Conservation (phyloP, 2,329 filamentous ascomycete species). For the Aureobasidium sp. region DNA sequence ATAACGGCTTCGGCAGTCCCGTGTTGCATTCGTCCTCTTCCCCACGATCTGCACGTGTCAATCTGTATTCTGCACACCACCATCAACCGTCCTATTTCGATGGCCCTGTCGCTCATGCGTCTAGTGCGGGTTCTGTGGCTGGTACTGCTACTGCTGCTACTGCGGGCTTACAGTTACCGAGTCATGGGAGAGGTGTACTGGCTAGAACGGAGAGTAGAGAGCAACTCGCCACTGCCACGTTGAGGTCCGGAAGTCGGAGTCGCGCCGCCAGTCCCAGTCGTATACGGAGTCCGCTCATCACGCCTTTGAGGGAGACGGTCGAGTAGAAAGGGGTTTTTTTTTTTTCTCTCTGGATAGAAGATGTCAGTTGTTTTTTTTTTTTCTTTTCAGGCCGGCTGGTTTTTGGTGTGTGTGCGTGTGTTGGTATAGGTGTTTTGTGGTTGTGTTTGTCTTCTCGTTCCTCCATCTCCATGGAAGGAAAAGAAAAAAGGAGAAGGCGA, state of each 20-base stretch:
- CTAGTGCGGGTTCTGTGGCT: neutral
- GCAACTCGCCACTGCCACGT: conserved; percentile 50
- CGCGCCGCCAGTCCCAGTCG: conserved; percentile 40
- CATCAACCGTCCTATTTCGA: neutral
- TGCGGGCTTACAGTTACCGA: neutral
- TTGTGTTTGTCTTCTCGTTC: no score
- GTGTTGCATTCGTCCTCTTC: conserved; percentile 12
- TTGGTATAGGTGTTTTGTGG: no score
- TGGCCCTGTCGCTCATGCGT: neutral
- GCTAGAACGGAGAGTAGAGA: conserved; percentile 83
- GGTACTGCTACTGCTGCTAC: neutral
- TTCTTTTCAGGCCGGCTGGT: no score
- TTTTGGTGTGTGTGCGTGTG: no score
- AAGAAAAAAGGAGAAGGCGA: no score
- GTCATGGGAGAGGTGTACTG: conserved; percentile 54
- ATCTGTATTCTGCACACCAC: conserved; percentile 26
- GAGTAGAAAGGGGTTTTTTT: neutral
- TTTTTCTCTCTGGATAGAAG: no score
- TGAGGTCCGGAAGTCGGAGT: conserved; percentile 46
- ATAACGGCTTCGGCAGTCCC: conserved; percentile 16
- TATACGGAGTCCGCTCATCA: conserved; percentile 20
- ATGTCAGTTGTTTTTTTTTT: no score
- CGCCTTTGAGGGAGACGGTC: neutral
- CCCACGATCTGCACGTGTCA: conserved; percentile 11
- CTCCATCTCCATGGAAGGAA: no score